Evolutionary conservation across 208 protist species (phyloP).

Genomic region (Trypanosoma theileri): DNA sequence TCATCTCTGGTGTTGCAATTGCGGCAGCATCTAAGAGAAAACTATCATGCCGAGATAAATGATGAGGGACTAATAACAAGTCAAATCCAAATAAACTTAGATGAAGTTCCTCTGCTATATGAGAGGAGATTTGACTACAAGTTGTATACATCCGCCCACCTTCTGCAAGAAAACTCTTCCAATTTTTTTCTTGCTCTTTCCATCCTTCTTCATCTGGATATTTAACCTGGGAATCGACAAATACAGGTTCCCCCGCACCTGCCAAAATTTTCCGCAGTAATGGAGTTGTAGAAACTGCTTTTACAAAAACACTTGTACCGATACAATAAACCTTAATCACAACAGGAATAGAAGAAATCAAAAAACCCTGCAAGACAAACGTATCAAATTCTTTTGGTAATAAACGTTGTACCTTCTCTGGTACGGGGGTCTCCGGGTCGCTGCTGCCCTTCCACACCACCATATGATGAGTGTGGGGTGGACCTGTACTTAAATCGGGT

Average conservation of each 20-base stretch:
- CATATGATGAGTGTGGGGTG: slow-evolving; percentile 73
- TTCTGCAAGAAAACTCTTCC: slow-evolving; percentile 56
- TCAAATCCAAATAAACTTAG: slow-evolving; percentile 84
- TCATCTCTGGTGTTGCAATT: neutral
- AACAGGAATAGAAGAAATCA: slow-evolving; percentile 55
- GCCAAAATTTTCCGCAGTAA: slow-evolving; percentile 30
- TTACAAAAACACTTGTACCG: slow-evolving; percentile 46
- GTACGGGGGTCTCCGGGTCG: neutral
- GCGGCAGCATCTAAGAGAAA: neutral
- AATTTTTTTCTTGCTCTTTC: slow-evolving; percentile 24
- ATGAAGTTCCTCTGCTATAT: slow-evolving; percentile 38
- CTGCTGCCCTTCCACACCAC: slow-evolving; percentile 51
- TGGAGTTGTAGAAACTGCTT: slow-evolving; percentile 56
- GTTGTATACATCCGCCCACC: slow-evolving; percentile 42
- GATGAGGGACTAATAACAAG: slow-evolving; percentile 61
- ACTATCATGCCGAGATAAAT: slow-evolving; percentile 19
- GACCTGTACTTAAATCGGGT: slow-evolving; percentile 73
- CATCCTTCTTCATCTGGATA: slow-evolving; percentile 1
- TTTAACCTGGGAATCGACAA: slow-evolving; percentile 68
- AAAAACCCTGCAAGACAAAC: slow-evolving; percentile 81
- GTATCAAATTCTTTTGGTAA: slow-evolving; percentile 40
- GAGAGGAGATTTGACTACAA: slow-evolving; percentile 42
- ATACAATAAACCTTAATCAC: slow-evolving; percentile 88
- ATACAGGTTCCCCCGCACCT: slow-evolving; percentile 27
- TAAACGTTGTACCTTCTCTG: slow-evolving; percentile 33